Evolutionary conservation across 139 green algal species (phyloP).

Genomic region (Diplosphaera chodatii): DNA sequence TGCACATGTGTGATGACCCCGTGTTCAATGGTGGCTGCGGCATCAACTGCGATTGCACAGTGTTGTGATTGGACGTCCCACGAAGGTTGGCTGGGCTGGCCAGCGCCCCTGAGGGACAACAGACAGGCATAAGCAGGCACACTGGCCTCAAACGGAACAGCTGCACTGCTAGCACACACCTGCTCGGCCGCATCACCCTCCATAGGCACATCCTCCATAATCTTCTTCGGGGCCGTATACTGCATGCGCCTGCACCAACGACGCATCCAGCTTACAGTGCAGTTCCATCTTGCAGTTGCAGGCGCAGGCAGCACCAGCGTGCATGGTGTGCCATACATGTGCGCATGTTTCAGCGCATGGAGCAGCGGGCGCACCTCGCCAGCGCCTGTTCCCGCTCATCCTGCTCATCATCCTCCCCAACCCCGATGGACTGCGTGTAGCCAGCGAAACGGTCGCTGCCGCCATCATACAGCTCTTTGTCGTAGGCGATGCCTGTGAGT

Average conservation of each 20-base stretch:
- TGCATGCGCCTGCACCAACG: conserved; percentile 56
- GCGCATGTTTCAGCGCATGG: background rate
- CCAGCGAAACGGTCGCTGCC: conserved; percentile 10
- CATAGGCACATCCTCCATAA: conserved; percentile 55
- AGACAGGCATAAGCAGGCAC: too few species aligned
- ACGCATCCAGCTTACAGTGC: too few species aligned
- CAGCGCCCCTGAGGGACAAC: too few species aligned
- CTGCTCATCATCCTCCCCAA: conserved; percentile 41
- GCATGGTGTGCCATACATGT: too few species aligned
- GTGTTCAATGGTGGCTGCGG: background rate
- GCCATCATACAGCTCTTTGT: conserved; percentile 33
- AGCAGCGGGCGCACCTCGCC: conserved; percentile 19
- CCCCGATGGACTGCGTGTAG: conserved; percentile 18
- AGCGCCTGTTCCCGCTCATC: conserved; percentile 42
- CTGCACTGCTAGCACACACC: background rate
- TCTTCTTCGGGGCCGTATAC: conserved; percentile 68
- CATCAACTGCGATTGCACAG: too few species aligned
- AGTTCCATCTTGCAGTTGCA: too few species aligned
- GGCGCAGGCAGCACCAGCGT: too few species aligned
- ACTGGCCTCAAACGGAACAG: too few species aligned
- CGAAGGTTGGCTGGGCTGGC: too few species aligned
- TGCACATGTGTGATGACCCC: background rate
- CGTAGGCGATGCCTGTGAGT: conserved; percentile 13
- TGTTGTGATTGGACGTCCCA: too few species aligned
- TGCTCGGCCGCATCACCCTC: conserved; percentile 36